Evolutionary conservation across 148 eudicot species (phyloP).

Genomic region (Dysphania ambrosioides): DNA sequence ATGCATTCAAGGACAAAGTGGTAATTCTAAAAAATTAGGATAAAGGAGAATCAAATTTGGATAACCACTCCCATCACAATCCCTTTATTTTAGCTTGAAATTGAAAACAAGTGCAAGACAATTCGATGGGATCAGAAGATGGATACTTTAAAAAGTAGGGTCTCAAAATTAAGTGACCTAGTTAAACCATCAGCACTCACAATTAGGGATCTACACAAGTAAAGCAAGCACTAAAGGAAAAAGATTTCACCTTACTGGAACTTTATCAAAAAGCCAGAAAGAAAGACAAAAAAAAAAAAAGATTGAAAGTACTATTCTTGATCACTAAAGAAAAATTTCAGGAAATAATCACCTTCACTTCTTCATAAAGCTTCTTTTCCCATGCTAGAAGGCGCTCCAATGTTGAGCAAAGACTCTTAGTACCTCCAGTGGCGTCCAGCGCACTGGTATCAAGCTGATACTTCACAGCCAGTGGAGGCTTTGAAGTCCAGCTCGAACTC

Average conservation of each 20-base stretch:
- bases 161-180: constrained; percentile 21
- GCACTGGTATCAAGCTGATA: constrained; percentile 70
- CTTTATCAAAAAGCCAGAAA: constrained; percentile 21
- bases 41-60: no score
- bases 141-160: constrained; percentile 28
- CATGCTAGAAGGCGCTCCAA: constrained; percentile 93
- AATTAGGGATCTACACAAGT: constrained; percentile 24
- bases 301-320: constrained; percentile 12
- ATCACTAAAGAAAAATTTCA: constrained; percentile 10
- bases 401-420: constrained; percentile 86
- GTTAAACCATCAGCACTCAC: constrained; percentile 22
- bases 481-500: constrained; percentile 96
- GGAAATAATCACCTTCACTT: constrained; percentile 70
- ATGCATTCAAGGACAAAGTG: not conserved
- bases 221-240: constrained; percentile 18
- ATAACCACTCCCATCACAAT: constrained; percentile 15
- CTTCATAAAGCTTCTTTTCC: constrained; percentile 96
- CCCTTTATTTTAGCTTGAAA: constrained; percentile 9
- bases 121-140: constrained; percentile 13
- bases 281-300: constrained; percentile 9
- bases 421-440: constrained; percentile 53
- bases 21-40: no score
- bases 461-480: constrained; percentile 90
- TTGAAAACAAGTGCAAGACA: constrained; percentile 1
- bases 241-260: constrained; percentile 15